phyloP scores from a whole-genome alignment of 2,329 filamentous ascomycete species.

The Aureobasidium sp. region DNA sequence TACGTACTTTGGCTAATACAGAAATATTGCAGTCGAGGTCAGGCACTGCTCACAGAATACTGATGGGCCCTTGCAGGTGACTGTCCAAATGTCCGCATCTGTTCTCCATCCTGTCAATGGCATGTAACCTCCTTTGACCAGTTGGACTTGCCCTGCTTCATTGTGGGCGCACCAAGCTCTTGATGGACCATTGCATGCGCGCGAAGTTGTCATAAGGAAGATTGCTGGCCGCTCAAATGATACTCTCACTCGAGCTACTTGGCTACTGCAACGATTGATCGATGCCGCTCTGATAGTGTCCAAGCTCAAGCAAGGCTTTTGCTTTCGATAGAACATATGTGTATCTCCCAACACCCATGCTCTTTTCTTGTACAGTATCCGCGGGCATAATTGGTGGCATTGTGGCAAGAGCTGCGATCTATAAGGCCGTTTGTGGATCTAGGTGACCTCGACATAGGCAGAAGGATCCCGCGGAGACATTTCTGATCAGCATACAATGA shows the following conservation, averaged over 20 bases:
- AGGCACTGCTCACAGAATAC: neutral
- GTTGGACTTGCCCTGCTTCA: neutral
- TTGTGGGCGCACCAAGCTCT: too few species aligned
- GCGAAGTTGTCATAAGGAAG: neutral
- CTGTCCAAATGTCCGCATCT: neutral
- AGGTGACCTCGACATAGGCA: neutral
- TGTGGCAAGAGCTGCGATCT: neutral
- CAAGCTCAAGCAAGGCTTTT: too few species aligned
- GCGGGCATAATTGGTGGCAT: neutral
- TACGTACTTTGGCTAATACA: neutral
- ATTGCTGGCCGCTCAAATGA: neutral
- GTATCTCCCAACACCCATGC: neutral
- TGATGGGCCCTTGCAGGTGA: neutral
- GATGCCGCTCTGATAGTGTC: too few species aligned
- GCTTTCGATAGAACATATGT: neutral
- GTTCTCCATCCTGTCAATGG: neutral
- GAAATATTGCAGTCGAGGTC: neutral
- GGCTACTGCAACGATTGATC: neutral
- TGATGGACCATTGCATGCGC: neutral
- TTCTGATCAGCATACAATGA: neutral
- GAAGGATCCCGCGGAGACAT: neutral
- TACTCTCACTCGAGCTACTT: too few species aligned
- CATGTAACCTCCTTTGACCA: neutral
- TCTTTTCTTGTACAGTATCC: neutral
- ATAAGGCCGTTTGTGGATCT: neutral